Conservation (phyloP, 192 early-diverging fungal genomes). For the Backusella australiensis region DNA sequence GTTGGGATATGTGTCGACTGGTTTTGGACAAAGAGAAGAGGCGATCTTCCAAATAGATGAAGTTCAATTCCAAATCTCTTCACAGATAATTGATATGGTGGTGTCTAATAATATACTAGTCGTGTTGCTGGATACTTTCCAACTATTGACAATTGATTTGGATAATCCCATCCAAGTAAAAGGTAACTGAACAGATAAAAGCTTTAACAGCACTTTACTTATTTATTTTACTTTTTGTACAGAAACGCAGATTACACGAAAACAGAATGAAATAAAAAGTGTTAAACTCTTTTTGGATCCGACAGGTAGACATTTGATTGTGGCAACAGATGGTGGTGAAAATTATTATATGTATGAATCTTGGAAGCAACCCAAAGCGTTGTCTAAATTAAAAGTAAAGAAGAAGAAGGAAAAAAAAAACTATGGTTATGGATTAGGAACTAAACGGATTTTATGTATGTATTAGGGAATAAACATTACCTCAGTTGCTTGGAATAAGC, state of each 20-base stretch:
- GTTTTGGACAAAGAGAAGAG: conserved; percentile 45
- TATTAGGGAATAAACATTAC: conserved; percentile 72
- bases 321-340: conserved; percentile 86
- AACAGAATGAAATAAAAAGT: conserved; percentile 54
- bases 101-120: conserved; percentile 88
- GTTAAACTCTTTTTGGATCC: conserved; percentile 83
- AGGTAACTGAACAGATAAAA: conserved; percentile 41
- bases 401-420: not conserved
- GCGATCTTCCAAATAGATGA: conserved; percentile 80
- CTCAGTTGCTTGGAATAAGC: conserved; percentile 86
- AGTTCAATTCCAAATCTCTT: conserved; percentile 88
- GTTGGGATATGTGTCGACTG: conserved; percentile 53
- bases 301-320: conserved; percentile 83
- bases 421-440: not conserved
- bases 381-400: conserved; percentile 75
- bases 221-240: not conserved
- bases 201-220: not conserved
- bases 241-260: conserved; percentile 74
- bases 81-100: conserved; percentile 63
- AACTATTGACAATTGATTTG: conserved; percentile 85
- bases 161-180: conserved; percentile 77
- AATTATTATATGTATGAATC: conserved; percentile 86
- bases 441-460: not conserved
- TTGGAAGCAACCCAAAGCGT: conserved; percentile 80
- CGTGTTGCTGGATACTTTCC: conserved; percentile 72